Base-by-base conservation (phyloP, 1,139 yeast species). In the Blastobotrys proliferans region DNA sequence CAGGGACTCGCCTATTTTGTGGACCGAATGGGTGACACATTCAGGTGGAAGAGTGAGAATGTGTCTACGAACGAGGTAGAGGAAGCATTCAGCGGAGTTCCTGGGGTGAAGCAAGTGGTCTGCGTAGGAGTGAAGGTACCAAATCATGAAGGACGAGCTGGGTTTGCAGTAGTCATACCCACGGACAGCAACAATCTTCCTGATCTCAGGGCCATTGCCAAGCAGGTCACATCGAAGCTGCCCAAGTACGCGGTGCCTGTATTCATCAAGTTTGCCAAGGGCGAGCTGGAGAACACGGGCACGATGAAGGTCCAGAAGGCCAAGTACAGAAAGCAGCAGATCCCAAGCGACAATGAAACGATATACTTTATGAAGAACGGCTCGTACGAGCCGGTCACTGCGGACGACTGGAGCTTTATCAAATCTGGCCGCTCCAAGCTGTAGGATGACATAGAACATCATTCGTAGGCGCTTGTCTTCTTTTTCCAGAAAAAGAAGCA, bases 21-120 rank as follows among this genome's bases (percentile, higher is more conserved):
- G 38, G 98, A 90, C 67, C 72, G 98, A 58, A 69, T 90, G 60
- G 98, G 98, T 30, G 98, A 92, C 61, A 90, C 97, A 0, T 92
- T 84, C 70, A 76, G 98, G 54, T 92, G 97, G 97, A 90, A 88
- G 66, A 84, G 95, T 2, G 98, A 92, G 67, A 90, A 92, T 65
- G 97, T 92, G 27, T 81, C 94, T 25, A 88, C 97, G 8, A 81
- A 90, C 35, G 97, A 92, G 65, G 97, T 92, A 32, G 97, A 90
- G 62, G 85, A 83, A 60, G 84, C 83, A n/a, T 54, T 75, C 9
- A 50, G 61, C 14, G 59, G 62, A 6, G 52, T 62, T 40, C 70
- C 75, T 20, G 67, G 66, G 34, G 67, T 87, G 47, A 70, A 72
- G 47, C 86, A 85, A 59, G 76, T 81, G 2, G 94, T 87, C 37